Evolutionary conservation across 2,329 filamentous ascomycete genomes (phyloP).

Genomic region (Beauveria australis): DNA sequence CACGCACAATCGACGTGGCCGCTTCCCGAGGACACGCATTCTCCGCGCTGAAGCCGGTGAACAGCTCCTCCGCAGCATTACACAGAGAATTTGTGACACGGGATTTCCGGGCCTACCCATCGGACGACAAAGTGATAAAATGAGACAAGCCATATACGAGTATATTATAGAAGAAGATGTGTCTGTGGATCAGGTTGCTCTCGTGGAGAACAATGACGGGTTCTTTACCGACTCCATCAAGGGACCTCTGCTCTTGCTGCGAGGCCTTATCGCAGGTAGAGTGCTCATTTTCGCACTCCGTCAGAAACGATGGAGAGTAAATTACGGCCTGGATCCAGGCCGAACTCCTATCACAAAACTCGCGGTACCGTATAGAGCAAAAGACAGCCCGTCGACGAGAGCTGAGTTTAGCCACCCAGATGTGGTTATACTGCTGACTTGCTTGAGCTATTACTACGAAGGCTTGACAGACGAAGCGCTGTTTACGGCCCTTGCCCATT

Average conservation of each 20-base stretch:
- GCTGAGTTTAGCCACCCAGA: conserved; percentile 59
- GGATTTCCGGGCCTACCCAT: conserved; percentile 35
- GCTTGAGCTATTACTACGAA: conserved; percentile 46
- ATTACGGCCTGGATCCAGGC: conserved; percentile 48
- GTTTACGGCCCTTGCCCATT: conserved; percentile 34
- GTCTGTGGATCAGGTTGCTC: not conserved
- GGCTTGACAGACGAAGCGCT: conserved; percentile 43
- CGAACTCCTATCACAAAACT: conserved; percentile 36
- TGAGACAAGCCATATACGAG: not conserved
- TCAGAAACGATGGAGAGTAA: conserved; percentile 56
- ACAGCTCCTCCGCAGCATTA: not conserved
- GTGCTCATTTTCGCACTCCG: conserved; percentile 45
- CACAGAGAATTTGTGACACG: not conserved
- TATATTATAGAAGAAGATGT: not conserved
- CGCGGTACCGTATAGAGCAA: conserved; percentile 52
- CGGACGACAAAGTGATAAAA: conserved; percentile 22
- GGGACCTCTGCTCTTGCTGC: conserved; percentile 26
- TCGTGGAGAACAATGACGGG: not conserved
- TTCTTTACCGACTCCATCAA: not conserved
- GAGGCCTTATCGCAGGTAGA: conserved; percentile 48
- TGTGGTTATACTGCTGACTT: conserved; percentile 47
- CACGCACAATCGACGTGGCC: not conserved
- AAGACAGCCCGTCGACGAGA: conserved; percentile 45
- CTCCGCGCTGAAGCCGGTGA: not conserved
- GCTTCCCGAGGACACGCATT: conserved; percentile 4